Conservation (phyloP, 805 yeast species). For the Debaryomyces tyrocola region DNA sequence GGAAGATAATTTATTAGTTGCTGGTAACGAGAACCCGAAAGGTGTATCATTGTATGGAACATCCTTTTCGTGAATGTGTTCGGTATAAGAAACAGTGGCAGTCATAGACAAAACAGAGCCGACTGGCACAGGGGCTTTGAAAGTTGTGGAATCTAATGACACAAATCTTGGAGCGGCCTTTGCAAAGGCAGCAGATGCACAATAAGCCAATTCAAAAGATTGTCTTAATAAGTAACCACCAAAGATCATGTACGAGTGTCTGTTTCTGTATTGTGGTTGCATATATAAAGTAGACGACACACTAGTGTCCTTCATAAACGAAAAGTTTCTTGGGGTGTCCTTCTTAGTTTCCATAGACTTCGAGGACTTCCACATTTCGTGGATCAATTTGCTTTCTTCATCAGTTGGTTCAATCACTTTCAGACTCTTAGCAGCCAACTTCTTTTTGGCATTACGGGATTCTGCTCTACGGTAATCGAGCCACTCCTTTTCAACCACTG, state of each 20-base stretch:
- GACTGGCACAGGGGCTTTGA: slow-evolving; percentile 93
- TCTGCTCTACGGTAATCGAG: slow-evolving; percentile 85
- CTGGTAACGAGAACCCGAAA: slow-evolving; percentile 53
- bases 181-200: slow-evolving; percentile 87
- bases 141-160: slow-evolving; percentile 86
- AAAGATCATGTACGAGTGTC: slow-evolving; percentile 91
- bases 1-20: slow-evolving; percentile 54
- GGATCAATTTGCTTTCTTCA: slow-evolving; percentile 72
- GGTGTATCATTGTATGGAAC: slow-evolving; percentile 30
- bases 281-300: slow-evolving; percentile 79
- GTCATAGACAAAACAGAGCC: slow-evolving; percentile 84
- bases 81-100: slow-evolving; percentile 84
- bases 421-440: slow-evolving; percentile 67
- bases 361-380: slow-evolving; percentile 64
- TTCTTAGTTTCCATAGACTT: slow-evolving; percentile 31
- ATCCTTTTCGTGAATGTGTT: slow-evolving; percentile 56
- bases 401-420: slow-evolving; percentile 62
- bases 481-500: slow-evolving; percentile 76
- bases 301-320: slow-evolving; percentile 69
- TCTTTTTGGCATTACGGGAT: slow-evolving; percentile 83
- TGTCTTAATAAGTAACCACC: slow-evolving; percentile 94
- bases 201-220: slow-evolving; percentile 90
- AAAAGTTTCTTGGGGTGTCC: slow-evolving; percentile 49
- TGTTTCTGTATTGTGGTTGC: slow-evolving; percentile 96
- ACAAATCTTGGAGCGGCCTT: slow-evolving; percentile 85